Conservation (phyloP, 192 early-diverging fungal genomes). For the Umbelopsis isabellina region DNA sequence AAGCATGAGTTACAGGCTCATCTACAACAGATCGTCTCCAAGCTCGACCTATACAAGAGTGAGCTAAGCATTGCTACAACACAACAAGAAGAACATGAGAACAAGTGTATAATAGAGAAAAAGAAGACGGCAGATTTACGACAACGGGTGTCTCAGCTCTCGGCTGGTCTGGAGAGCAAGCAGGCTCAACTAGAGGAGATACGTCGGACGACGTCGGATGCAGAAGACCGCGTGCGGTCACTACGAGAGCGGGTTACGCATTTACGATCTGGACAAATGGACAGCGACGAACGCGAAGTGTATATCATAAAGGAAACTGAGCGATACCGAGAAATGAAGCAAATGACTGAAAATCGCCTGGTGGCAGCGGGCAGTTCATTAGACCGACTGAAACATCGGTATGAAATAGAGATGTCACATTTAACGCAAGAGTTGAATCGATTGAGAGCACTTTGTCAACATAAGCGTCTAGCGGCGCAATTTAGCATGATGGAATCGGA, state of each 20-base stretch:
- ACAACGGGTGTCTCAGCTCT: conserved; percentile 3
- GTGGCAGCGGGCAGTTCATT: background rate
- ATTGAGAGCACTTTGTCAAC: background rate
- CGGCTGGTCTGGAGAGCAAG: conserved; percentile 20
- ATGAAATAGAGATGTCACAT: conserved; percentile 2
- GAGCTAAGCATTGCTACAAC: background rate
- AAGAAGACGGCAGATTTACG: conserved; percentile 3
- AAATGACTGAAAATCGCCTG: background rate
- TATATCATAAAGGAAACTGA: conserved; percentile 7
- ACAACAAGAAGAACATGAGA: conserved; percentile 11
- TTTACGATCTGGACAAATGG: conserved; percentile 8
- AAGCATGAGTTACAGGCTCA: conserved; percentile 10
- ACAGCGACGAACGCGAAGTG: background rate
- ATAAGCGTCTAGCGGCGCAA: background rate
- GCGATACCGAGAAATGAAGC: conserved; percentile 1
- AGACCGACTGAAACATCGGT: background rate
- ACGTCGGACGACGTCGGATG: conserved; percentile 1
- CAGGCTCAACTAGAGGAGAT: conserved; percentile 4
- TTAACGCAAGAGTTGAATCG: conserved; percentile 8
- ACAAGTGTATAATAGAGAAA: conserved; percentile 12
- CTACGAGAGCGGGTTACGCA: background rate
- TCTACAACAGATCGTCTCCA: background rate
- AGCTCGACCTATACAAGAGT: conserved; percentile 9
- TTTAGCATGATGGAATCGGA: background rate
- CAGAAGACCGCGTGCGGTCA: conserved; percentile 13